Conservation (phyloP, 2,329 filamentous ascomycete genomes). For the Colletotrichum sp. region DNA sequence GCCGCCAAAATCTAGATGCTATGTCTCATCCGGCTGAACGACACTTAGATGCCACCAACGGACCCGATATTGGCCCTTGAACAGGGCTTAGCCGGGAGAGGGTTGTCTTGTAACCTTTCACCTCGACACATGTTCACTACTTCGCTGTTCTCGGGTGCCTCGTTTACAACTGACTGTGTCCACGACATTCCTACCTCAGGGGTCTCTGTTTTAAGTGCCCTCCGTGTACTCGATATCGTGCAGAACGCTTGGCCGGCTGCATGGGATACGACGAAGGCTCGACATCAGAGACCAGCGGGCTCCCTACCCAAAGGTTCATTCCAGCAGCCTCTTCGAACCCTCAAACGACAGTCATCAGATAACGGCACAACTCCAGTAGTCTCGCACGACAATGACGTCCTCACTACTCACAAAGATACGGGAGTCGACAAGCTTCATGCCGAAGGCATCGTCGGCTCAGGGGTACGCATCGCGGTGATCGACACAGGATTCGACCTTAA, state of each 20-base stretch:
- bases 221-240: background rate
- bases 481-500: background rate
- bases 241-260: background rate
- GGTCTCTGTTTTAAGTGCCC: fast-evolving
- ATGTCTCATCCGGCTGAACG: background rate
- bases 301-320: background rate
- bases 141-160: background rate
- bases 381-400: fast-evolving
- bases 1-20: background rate
- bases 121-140: background rate
- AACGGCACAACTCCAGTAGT: fast-evolving
- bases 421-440: background rate
- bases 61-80: background rate
- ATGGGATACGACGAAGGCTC: background rate
- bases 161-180: background rate
- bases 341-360: background rate
- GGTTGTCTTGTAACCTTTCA: background rate
- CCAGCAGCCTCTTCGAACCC: background rate
- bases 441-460: background rate
- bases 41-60: background rate
- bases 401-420: background rate
- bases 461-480: background rate
- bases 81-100: background rate
- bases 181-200: fast-evolving
- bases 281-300: background rate